These are phyloP conservation scores for Penicillium goetzii DNA, from an alignment of 495 filamentous ascomycete genomes.

Conservation along the genomic window DNA sequence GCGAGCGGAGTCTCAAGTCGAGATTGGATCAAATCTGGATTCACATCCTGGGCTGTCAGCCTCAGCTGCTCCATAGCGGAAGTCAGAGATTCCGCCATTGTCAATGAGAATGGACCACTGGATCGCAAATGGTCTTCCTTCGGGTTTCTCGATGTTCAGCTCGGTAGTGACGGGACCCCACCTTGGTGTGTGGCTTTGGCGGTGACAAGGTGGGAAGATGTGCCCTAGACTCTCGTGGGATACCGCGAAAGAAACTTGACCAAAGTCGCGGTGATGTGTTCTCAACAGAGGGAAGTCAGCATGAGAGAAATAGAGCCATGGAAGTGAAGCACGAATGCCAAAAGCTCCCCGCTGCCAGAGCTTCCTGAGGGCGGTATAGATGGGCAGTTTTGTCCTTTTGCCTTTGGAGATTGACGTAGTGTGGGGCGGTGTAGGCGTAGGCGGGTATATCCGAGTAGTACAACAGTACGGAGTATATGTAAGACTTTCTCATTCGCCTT, in stretches of 20 bases:
- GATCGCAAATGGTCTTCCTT: not conserved
- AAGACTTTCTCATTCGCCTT: not conserved
- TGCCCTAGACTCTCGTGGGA: not conserved
- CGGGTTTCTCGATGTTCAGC: constrained; percentile 9
- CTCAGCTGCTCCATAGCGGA: constrained; percentile 37
- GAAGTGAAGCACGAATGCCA: not conserved
- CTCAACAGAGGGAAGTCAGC: not conserved
- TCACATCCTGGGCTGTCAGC: constrained; percentile 31
- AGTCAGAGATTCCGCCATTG: constrained; percentile 34
- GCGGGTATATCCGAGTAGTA: too few relatives aligned
- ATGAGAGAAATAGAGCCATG: not conserved
- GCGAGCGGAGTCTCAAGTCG: constrained; percentile 34
- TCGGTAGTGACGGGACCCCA: constrained; percentile 12
- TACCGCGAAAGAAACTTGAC: not conserved
- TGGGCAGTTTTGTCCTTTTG: constrained; percentile 15
- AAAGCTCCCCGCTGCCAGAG: constrained; percentile 11
- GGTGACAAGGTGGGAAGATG: not conserved
- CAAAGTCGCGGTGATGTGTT: not conserved
- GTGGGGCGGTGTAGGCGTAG: constrained; percentile 11
- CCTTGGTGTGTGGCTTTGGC: constrained; percentile 13
- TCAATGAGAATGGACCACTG: constrained; percentile 2
- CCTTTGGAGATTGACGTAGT: constrained; percentile 22
- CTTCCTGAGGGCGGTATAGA: constrained; percentile 10
- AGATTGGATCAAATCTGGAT: constrained; percentile 28
- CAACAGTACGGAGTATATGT: too few relatives aligned